A percentile compares a stretch with the other conserved stretches of the same genome.
Evolutionary conservation across 805 yeast genomes (phyloP).

Genomic region (Teunomyces pallodes): DNA sequence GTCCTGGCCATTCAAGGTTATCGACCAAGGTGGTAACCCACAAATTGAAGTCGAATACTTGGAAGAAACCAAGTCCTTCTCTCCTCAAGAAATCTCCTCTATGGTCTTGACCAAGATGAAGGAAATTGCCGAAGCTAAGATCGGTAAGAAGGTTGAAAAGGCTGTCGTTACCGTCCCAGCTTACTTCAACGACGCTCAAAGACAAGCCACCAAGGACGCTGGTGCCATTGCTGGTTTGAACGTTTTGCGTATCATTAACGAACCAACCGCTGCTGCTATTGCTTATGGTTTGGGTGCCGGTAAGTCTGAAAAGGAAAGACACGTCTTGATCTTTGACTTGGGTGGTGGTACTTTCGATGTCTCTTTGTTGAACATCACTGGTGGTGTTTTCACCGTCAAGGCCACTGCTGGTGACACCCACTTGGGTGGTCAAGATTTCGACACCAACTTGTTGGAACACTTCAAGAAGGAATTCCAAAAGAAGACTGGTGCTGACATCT

Average conservation of each 20-base stretch:
- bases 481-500: constrained; percentile 46
- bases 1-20: constrained; percentile 48
- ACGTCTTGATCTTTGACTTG: constrained; percentile 87
- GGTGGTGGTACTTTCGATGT: constrained; percentile 99
- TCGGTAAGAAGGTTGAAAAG: constrained; percentile 71
- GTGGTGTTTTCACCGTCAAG: constrained; percentile 95
- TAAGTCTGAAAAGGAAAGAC: constrained; percentile 50
- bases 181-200: constrained; percentile 49
- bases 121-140: constrained; percentile 83
- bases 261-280: constrained; percentile 90
- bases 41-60: constrained; percentile 46
- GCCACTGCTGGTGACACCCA: constrained; percentile 69
- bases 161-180: constrained; percentile 51
- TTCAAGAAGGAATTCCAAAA: constrained; percentile 47
- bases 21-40: constrained; percentile 46
- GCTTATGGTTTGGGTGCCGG: constrained; percentile 89
- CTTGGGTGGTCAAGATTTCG: constrained; percentile 53
- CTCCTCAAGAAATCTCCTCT: constrained; percentile 49
- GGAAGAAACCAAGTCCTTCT: constrained; percentile 46
- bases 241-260: constrained; percentile 49
- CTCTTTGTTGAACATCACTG: constrained; percentile 84
- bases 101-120: constrained; percentile 51
- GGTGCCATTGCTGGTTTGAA: constrained; percentile 52
- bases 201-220: constrained; percentile 52
- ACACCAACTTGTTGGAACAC: constrained; percentile 48